Percentiles rank a stretch among this genome's conserved stretches.
Evolutionary conservation across 208 protist species (phyloP).

Genomic region (Angomonas deanei): DNA sequence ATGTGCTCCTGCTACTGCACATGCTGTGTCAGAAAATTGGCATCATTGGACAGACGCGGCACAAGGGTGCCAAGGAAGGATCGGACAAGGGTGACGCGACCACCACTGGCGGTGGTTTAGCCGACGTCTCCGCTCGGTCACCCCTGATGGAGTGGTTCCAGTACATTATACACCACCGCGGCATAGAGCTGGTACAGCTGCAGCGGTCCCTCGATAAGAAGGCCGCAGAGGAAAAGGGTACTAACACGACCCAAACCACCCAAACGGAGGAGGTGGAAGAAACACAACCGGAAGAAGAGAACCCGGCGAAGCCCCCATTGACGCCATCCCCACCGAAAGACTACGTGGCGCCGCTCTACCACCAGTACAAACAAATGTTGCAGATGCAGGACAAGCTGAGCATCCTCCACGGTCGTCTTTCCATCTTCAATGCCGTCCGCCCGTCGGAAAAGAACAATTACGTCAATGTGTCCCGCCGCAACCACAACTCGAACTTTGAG

Average conservation of each 20-base stretch:
- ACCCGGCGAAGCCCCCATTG: conserved; percentile 1
- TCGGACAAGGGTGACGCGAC: not conserved
- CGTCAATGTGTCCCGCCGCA: conserved; percentile 38
- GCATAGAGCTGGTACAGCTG: conserved; percentile 67
- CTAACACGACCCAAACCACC: not conserved
- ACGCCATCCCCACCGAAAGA: conserved; percentile 46
- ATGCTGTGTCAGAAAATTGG: conserved; percentile 61
- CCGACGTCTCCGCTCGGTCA: conserved; percentile 42
- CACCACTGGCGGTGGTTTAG: conserved; percentile 19
- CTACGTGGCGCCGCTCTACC: conserved; percentile 70
- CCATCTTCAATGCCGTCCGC: conserved; percentile 73
- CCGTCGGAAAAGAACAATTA: conserved; percentile 61
- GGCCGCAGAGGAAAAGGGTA: not conserved
- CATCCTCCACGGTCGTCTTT: conserved; percentile 63
- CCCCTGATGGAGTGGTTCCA: conserved; percentile 75
- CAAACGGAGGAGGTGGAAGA: too few relatives aligned
- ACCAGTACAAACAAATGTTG: conserved; percentile 67
- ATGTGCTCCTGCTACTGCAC: conserved; percentile 67
- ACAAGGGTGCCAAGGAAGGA: conserved; percentile 1
- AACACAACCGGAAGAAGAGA: conserved; percentile 2
- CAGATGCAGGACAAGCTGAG: conserved; percentile 65
- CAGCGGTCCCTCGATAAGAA: conserved; percentile 23
- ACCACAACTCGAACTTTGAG: conserved; percentile 44
- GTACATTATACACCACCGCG: conserved; percentile 68
- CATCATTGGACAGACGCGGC: conserved; percentile 22